Evolutionary conservation across 2,329 filamentous ascomycete genomes (phyloP), one percentile per base, ranked within the genome.

Genomic region (Verticillium longisporum): DNA sequence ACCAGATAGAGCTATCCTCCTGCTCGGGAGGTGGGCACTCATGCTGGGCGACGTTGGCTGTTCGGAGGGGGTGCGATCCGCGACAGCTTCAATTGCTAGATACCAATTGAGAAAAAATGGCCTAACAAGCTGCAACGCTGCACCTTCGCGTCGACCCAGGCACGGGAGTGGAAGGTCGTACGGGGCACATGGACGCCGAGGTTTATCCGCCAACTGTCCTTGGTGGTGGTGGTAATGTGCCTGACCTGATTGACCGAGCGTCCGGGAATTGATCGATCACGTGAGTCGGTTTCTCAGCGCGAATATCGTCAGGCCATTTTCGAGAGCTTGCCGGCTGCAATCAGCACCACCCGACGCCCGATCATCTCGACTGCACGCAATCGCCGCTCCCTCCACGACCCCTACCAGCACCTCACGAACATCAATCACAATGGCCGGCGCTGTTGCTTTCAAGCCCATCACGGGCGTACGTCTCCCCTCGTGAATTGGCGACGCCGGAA

Each of bases 391-490:
- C 11, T 34, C 13, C 11, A 33, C 54, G 26, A 55, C 60, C 55
- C 58, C 50, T 11, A 56, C 61, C 60, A 56, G 58, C 60, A 45
- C 33, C 54, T 58, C 18, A 53, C 62, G 36, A 50, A 59, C 38
- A 18, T 53, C 21, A 65, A 62, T 74, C 73, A 77, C 67, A 75
- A 84, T 84, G 81, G 80, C 82, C 68, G 62, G 62, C 61, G 57
- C 64, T 45, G 63, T 63, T 57, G 61, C 64, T 63, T 70, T 85
- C 74, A 76, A 77, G 70, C 83, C 83, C 63, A 83, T 86, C 67
- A 84, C 81, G 66, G 83, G 83, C 71, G 83, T 86, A 84, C 66
- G 83, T 31, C 9, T 36, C 60, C 53, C 57, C 59, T 50, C 26
- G 18, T 36, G 36, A 41, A 57, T 37, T 41, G 34, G 38, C 56